Percentiles rank a stretch among this genome's conserved stretches.
Conservation (phyloP, 2,329 filamentous ascomycete genomes). For the Colletotrichum tanaceti region DNA sequence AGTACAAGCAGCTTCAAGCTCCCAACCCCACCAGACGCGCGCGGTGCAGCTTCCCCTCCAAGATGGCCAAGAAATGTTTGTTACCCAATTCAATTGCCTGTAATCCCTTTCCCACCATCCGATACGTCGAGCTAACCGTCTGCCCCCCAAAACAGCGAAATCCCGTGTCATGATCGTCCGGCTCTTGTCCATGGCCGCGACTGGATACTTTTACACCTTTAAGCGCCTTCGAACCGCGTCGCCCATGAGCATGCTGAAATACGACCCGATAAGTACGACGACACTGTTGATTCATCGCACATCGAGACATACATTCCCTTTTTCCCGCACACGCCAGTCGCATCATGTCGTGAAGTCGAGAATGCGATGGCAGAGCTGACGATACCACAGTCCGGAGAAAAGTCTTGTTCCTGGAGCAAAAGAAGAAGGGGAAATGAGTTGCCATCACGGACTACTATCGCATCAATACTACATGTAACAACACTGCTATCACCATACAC, state of each 20-base stretch:
- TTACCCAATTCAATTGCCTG: background rate
- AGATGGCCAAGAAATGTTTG: constrained; percentile 42
- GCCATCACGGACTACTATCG: background rate
- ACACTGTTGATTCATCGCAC: no score
- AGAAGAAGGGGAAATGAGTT: constrained; percentile 75
- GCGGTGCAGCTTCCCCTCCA: constrained; percentile 24
- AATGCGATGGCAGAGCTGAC: constrained; percentile 16
- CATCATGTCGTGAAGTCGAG: background rate
- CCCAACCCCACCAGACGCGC: constrained; percentile 6
- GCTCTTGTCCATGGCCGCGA: constrained; percentile 98
- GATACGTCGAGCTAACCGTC: constrained; percentile 10
- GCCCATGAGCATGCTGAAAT: constrained; percentile 97
- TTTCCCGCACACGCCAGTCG: background rate
- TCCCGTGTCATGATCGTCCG: constrained; percentile 93
- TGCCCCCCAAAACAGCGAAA: constrained; percentile 71
- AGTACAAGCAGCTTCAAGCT: constrained; percentile 37
- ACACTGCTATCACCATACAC: constrained; percentile 39
- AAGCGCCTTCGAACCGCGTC: constrained; percentile 82
- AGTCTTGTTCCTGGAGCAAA: constrained; percentile 94
- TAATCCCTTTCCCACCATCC: background rate
- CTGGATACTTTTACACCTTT: constrained; percentile 95
- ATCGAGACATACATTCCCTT: background rate
- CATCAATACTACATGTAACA: constrained; percentile 36
- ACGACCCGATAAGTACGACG: constrained; percentile 88
- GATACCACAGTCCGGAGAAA: constrained; percentile 81